Percentiles rank a stretch among this genome's conserved stretches.
Conservation (phyloP, 805 yeast genomes). For the Nakazawaea anatomiae region DNA sequence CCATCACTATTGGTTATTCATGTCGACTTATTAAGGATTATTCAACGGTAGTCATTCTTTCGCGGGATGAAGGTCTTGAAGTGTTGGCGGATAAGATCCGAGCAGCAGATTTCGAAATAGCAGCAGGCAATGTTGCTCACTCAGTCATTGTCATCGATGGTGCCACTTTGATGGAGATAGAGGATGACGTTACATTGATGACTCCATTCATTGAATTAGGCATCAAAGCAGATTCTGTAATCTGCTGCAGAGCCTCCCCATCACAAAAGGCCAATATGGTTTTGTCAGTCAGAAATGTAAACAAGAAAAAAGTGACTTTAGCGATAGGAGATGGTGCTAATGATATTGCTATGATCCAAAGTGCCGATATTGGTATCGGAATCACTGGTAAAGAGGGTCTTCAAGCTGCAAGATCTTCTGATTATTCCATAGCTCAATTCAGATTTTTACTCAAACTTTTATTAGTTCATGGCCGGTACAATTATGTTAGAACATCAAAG, state of each 20-base stretch:
- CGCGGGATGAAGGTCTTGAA: conserved; percentile 32
- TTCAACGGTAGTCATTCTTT: conserved; percentile 76
- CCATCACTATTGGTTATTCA: conserved; percentile 93
- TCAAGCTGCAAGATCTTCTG: conserved; percentile 94
- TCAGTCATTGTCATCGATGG: conserved; percentile 95
- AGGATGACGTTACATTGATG: conserved; percentile 65
- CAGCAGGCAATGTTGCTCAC: conserved; percentile 77
- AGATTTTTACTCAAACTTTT: conserved; percentile 75
- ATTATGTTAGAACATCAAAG: conserved; percentile 85
- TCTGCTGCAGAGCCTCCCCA: conserved; percentile 95
- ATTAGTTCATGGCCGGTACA: conserved; percentile 93
- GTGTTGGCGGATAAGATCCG: conserved; percentile 62
- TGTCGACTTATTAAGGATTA: conserved; percentile 91
- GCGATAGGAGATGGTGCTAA: conserved; percentile 99
- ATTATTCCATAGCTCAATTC: conserved; percentile 93
- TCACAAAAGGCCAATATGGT: conserved; percentile 94
- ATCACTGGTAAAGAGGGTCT: conserved; percentile 96
- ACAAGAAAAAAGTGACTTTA: conserved; percentile 69
- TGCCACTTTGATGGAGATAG: conserved; percentile 69
- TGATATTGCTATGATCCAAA: conserved; percentile 98
- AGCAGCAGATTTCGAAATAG: conserved; percentile 69
- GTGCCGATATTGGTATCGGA: conserved; percentile 97
- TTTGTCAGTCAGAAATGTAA: conserved; percentile 63
- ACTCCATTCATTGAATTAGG: conserved; percentile 80
- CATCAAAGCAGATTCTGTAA: conserved; percentile 81